These are phyloP conservation scores for Alternaria atra DNA, from an alignment of 2,329 filamentous ascomycete genomes.

Conservation along the genomic window DNA sequence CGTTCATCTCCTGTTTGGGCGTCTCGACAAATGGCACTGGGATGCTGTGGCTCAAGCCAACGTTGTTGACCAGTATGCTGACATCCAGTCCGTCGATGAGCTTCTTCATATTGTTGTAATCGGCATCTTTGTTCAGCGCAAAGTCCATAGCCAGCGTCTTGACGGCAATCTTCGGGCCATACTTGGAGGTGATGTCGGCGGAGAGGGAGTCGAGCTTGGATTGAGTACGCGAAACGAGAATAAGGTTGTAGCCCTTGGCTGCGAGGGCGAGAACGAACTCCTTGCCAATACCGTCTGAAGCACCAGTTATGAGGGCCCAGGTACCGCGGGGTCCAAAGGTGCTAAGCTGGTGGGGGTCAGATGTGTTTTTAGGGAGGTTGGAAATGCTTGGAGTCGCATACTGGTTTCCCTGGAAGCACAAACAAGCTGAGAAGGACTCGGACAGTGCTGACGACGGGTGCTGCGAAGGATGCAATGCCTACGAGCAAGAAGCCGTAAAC, in stretches of 20 bases:
- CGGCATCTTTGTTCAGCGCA: slow-evolving; percentile 76
- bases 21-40: slow-evolving; percentile 89
- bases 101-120: slow-evolving; percentile 78
- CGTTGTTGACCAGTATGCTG: slow-evolving; percentile 93
- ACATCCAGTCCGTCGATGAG: slow-evolving; percentile 79
- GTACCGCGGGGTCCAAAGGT: slow-evolving; percentile 91
- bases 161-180: slow-evolving; percentile 70
- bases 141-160: slow-evolving; percentile 94
- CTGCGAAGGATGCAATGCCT: slow-evolving; percentile 42
- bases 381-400: slow-evolving; percentile 36
- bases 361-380: slow-evolving; percentile 12
- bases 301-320: slow-evolving; percentile 94
- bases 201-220: slow-evolving; percentile 86
- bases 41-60: slow-evolving; percentile 92
- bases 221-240: slow-evolving; percentile 94
- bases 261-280: slow-evolving; percentile 94
- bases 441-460: slow-evolving; percentile 56
- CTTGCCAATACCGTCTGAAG: slow-evolving; percentile 95
- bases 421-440: slow-evolving; percentile 59
- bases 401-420: slow-evolving; percentile 58
- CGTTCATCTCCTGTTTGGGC: slow-evolving; percentile 77
- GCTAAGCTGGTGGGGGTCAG: slow-evolving; percentile 66
- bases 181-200: slow-evolving; percentile 75
- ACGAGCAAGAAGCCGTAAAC: slow-evolving; percentile 42
- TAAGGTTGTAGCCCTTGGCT: slow-evolving; percentile 88